These are phyloP conservation scores for Tephrocybe sp. DNA, from an alignment of 768 basidiomycete species.

Conservation along the genomic window DNA sequence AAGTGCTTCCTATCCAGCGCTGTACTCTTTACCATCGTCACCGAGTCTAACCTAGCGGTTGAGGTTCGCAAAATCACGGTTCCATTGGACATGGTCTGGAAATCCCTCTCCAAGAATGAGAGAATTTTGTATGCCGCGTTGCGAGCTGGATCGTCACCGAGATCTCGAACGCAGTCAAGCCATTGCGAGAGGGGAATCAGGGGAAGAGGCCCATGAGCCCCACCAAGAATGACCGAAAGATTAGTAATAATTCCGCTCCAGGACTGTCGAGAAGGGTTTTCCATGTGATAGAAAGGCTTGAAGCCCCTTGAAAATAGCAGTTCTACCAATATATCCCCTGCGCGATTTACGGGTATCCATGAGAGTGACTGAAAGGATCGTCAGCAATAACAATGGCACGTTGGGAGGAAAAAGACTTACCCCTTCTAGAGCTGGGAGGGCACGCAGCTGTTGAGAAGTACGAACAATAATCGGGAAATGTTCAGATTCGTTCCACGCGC, in stretches of 20 bases:
- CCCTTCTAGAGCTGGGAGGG: constrained; percentile 28
- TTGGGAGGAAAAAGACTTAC: constrained; percentile 17
- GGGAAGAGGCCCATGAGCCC: constrained; percentile 17
- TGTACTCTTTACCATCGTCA: constrained; percentile 29
- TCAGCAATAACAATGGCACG: neutral
- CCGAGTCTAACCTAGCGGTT: constrained; percentile 24
- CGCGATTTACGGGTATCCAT: constrained; percentile 35
- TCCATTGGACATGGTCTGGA: constrained; percentile 29
- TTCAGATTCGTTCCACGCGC: constrained; percentile 36
- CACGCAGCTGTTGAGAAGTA: constrained; percentile 25
- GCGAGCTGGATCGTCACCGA: constrained; percentile 24
- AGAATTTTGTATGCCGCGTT: constrained; percentile 28
- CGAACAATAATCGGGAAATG: constrained; percentile 34
- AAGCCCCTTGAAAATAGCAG: constrained; percentile 30
- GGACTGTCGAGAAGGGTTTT: constrained; percentile 34
- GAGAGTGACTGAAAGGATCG: constrained; percentile 27
- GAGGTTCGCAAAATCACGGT: constrained; percentile 28
- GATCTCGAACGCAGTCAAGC: constrained; percentile 24
- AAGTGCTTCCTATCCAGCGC: constrained; percentile 28
- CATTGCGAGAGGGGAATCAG: constrained; percentile 27
- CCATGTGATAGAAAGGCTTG: constrained; percentile 31
- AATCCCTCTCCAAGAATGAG: constrained; percentile 32
- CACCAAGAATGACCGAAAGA: constrained; percentile 24
- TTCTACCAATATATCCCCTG: constrained; percentile 26
- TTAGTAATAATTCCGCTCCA: constrained; percentile 28